Percentiles rank a stretch among this genome's conserved stretches.
phyloP scores from a whole-genome alignment of 371 early-diverging fungal species.

The Fennellomyces sp. region DNA sequence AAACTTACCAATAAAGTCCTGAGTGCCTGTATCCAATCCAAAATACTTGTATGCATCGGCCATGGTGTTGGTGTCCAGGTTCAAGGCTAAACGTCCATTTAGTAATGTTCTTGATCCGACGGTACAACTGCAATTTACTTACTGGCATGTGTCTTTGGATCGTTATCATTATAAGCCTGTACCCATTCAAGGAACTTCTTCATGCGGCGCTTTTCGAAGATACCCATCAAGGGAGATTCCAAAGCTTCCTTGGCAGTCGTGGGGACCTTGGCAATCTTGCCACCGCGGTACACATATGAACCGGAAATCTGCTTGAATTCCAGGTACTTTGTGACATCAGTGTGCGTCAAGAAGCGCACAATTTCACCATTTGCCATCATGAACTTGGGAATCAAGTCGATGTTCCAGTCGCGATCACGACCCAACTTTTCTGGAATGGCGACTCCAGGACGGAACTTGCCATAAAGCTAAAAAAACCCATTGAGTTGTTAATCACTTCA shows the following conservation, averaged over 20 bases:
- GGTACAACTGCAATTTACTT: too few species aligned
- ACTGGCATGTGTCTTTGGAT: slow-evolving; percentile 84
- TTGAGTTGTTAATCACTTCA: background rate
- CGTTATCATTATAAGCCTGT: slow-evolving; percentile 79
- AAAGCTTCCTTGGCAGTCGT: slow-evolving; percentile 90
- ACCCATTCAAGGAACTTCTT: slow-evolving; percentile 98
- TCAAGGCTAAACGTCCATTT: slow-evolving; percentile 45
- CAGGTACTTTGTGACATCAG: slow-evolving; percentile 97
- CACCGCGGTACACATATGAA: slow-evolving; percentile 93
- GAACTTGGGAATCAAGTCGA: slow-evolving; percentile 99
- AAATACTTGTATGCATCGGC: slow-evolving; percentile 88
- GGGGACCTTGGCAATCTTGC: slow-evolving; percentile 96
- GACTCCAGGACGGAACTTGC: slow-evolving; percentile 82
- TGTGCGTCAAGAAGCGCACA: slow-evolving; percentile 85
- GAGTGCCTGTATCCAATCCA: slow-evolving; percentile 91
- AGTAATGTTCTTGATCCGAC: too few species aligned
- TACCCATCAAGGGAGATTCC: slow-evolving; percentile 85
- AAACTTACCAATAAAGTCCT: slow-evolving; percentile 88
- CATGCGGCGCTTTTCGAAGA: slow-evolving; percentile 96
- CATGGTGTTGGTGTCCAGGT: slow-evolving; percentile 82
- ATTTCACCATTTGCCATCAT: slow-evolving; percentile 98
- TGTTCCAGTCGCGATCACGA: slow-evolving; percentile 93
- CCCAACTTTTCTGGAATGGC: slow-evolving; percentile 75
- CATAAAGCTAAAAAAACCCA: slow-evolving; percentile 68
- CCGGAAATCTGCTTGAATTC: slow-evolving; percentile 98